Base-by-base conservation (phyloP, 1,284 basidiomycete genomes). In the Trichosporon sp. region DNA sequence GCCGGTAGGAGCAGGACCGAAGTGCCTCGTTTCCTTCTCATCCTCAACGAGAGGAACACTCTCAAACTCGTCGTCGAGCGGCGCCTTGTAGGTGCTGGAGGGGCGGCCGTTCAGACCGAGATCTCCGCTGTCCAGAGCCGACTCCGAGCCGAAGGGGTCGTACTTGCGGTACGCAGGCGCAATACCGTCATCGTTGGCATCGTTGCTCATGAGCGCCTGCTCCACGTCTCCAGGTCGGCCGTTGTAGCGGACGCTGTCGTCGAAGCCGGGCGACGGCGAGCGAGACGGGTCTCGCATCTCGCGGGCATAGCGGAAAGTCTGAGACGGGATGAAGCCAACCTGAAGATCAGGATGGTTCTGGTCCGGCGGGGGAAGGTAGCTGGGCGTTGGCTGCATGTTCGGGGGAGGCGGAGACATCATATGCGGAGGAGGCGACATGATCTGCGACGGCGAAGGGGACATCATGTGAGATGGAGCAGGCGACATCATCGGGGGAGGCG, bases 1-100 rank as follows among this genome's bases (percentile, higher is more conserved):
- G 21, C 93, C 93, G 4, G 86, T 83, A 0, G 93, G 93, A 0
- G 92, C 93, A 8, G 92, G 92, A 1, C 93, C 93, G 81, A 91
- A 95, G 81, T 95, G 93, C 66, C 89, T 88, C 5, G 91, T 93
- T 21, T 62, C 64, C 21, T 66, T 63, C 47, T 65, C 68, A 1
- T 67, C 67, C 9, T 71, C 67, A 3, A 70, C 65, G 6, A 72
- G 67, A 7, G 69, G 63, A 18, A 68, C 69, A 2, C 68, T 56
- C 68, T 72, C 71, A 35, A 72, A 72, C 60, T 51, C 68, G 42
- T 64, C 71, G 21, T 71, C 70, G 7, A 72, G 18, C 1, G 69
- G 69, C 0, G 65, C 47, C 69, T 72, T 72, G 69, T 68, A 68
- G 9, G 70, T 65, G 13, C 63, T 65, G 4, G 66, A 65, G 5